Evolutionary conservation across 257 asterid species (phyloP), one percentile per base, ranked within the genome.

Genomic region (Rhazya stricta): DNA sequence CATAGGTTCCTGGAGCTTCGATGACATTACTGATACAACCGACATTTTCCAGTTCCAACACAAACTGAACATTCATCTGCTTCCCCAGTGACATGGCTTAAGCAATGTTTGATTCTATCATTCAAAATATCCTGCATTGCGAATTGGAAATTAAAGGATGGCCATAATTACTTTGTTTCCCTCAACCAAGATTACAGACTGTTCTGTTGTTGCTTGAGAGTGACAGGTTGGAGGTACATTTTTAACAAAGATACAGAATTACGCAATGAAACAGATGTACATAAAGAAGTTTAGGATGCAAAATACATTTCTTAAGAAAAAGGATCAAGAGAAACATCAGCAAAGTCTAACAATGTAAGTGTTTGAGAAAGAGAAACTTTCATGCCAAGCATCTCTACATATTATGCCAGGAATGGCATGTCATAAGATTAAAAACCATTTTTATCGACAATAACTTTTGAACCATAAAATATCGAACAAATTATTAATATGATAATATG

Each of bases 41-140:
- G 86, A 69, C 99, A 95, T 79, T 91, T 92, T 71, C 97, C 94
- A 11, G 99, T 92, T 79, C 97, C 97, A 29, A 89, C 90, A 83
- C 99, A 95, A 50, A 91, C 91, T 4, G 96, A 88, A 84, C 98
- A 95, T 81, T 95, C 98, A 23, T 89, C 94, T 78, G 78, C 90
- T 61, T 91, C 85, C 16, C 99, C 98, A 37, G 90, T 89, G 54
- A 88, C 90, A 61, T 88, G 99, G 82, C 91, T 89, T 86, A 95
- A 84, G 85, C 99, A 95, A 76, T 95, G 81, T 30, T 72, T 84
- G 86, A 95, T 91, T 85, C 98, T 83, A 72, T 95, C 98, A 62
- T 88, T 87, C 88, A 91, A 78, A 61, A 95, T 96, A 84, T 92
- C 98, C 99, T 95, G 91, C 68, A 84, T 77, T 68, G 65, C 57